Evolutionary conservation across 176 grass and related monocot species (phyloP), one percentile per base, ranked within the genome.

Genomic region (Themeda triandra): DNA sequence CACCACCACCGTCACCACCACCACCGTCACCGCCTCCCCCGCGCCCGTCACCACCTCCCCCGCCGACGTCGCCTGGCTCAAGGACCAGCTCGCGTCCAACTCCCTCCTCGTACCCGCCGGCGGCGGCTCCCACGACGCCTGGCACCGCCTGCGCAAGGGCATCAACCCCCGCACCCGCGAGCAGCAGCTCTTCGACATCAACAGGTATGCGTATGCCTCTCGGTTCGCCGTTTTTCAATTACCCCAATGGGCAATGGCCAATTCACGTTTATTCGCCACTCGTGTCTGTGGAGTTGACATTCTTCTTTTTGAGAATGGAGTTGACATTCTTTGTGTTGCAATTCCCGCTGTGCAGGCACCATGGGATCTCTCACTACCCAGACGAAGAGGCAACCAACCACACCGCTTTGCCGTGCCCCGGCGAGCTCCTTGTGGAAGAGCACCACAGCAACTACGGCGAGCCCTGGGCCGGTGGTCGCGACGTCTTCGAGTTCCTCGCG

Each of bases 401-500:
- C 94, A 39, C 95, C 86, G 13, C 93, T 89, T 51, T 98, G 45
- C 92, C 89, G 10, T 95, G 91, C 66, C 91, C 96, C 0, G 89
- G 91, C 1, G 93, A 95, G 70, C 89, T 98, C 39, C 89, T 98
- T 11, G 96, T 98, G 8, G 96, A 98, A 75, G 96, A 98, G 87
- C 96, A 98, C 85, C 96, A 98, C 76, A 98, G 96, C 49, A 98
- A 98, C 65, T 98, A 98, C 27, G 91, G 96, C 4, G 96, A 98
- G 59, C 93, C 96, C 0, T 95, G 96, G 96, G 96, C 96, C 0
- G 93, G 96, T 15, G 96, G 95, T 54, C 92, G 93, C 1, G 91
- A 95, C 9, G 83, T 98, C 23, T 98, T 98, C 2, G 93, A 95
- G 69, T 98, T 98, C 78, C 93, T 98, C 40, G 89, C 91, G 1